A percentile compares a stretch with the other conserved stretches of the same genome.
Evolutionary conservation across 257 asterid genomes (phyloP).

Genomic region (Thymus quinquecostatus): DNA sequence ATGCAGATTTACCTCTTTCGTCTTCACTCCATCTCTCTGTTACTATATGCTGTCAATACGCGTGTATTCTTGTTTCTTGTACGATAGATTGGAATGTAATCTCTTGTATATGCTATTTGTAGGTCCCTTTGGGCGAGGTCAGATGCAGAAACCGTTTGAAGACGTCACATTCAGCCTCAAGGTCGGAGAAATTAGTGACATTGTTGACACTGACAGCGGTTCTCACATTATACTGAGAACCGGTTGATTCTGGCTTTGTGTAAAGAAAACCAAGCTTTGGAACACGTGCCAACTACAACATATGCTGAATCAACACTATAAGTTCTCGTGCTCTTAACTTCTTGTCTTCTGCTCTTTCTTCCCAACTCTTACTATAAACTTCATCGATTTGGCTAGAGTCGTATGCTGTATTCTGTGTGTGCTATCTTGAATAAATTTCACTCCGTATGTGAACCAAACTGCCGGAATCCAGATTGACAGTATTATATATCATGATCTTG

Average conservation of each 20-base stretch:
- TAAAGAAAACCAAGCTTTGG: conserved; percentile 12
- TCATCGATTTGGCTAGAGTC: conserved; percentile 22
- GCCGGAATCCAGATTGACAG: conserved; percentile 4
- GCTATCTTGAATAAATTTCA: conserved; percentile 29
- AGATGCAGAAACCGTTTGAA: conserved; percentile 97
- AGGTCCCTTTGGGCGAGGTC: conserved; percentile 79
- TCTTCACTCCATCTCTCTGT: too few relatives aligned
- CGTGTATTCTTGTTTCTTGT: conserved; percentile 6
- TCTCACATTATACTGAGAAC: conserved; percentile 86
- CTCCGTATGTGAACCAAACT: conserved; percentile 25
- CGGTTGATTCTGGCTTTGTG: conserved; percentile 38
- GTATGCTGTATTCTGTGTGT: conserved; percentile 16
- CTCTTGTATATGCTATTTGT: conserved; percentile 11
- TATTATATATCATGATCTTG: neutral
- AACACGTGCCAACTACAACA: conserved; percentile 15
- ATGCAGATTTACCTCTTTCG: neutral
- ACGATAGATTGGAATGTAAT: neutral
- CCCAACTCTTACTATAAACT: conserved; percentile 8
- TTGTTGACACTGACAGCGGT: conserved; percentile 88
- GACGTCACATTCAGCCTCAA: conserved; percentile 64
- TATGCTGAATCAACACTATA: conserved; percentile 19
- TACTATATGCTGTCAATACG: neutral
- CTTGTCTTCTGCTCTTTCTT: neutral
- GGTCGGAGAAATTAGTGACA: conserved; percentile 83
- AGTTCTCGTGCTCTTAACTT: conserved; percentile 13